These are phyloP conservation scores for Vaccinium darrowii DNA, from an alignment of 148 eudicot genomes.

Conservation along the genomic window DNA sequence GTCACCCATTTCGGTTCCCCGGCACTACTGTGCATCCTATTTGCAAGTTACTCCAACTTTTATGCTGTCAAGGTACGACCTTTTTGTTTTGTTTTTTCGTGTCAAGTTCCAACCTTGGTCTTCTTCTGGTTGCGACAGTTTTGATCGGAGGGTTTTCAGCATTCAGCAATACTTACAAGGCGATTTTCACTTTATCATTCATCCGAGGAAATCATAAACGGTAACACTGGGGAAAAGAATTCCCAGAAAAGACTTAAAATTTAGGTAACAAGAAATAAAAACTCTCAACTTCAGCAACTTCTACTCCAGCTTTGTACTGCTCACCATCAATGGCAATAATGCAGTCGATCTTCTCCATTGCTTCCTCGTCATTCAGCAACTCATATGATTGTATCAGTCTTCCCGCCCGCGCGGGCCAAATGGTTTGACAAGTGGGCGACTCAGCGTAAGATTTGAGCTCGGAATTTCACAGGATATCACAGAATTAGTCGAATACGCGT, in stretches of 20 bases:
- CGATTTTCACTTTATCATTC: not conserved
- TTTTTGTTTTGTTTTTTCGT: not conserved
- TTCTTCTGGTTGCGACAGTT: not conserved
- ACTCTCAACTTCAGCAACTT: not conserved
- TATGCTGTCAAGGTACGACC: not conserved
- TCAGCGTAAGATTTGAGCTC: no score
- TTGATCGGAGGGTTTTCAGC: not conserved
- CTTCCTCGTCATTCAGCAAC: no score
- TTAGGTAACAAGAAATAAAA: not conserved
- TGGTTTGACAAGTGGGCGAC: no score
- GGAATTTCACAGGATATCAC: no score
- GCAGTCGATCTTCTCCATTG: not conserved
- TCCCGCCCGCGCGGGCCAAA: no score
- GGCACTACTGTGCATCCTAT: not conserved
- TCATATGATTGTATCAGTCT: no score
- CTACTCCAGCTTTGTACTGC: not conserved
- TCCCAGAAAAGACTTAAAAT: no score
- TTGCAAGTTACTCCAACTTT: not conserved
- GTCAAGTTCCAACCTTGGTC: not conserved
- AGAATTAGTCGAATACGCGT: no score
- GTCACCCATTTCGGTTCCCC: not conserved
- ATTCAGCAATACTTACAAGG: not conserved
- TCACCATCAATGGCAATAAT: not conserved
- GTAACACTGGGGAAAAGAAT: not conserved
- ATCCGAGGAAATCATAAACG: not conserved